phyloP scores from a whole-genome alignment of 371 early-diverging fungal genomes.

The Haplosporangium sp. region DNA sequence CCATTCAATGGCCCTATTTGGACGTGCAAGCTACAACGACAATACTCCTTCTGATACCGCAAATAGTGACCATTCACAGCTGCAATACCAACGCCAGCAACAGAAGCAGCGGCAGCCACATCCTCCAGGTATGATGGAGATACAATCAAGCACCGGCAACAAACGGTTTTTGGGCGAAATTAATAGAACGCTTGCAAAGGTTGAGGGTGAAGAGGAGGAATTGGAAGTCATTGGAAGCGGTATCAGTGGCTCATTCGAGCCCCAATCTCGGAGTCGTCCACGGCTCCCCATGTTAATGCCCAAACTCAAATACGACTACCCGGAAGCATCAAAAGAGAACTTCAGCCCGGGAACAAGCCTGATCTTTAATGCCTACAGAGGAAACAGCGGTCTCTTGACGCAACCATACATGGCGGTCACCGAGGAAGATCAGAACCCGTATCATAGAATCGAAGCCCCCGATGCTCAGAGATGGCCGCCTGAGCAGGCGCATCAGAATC shows the following conservation, averaged over 20 bases:
- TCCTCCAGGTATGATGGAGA: conserved; percentile 16
- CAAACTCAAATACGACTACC: conserved; percentile 33
- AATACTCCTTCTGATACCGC: background rate
- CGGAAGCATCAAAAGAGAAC: conserved; percentile 27
- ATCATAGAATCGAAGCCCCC: background rate
- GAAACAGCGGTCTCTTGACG: conserved; percentile 16
- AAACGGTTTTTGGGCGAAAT: background rate
- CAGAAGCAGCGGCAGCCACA: conserved; percentile 7
- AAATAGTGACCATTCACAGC: background rate
- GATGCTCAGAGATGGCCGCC: conserved; percentile 9
- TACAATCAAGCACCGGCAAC: background rate
- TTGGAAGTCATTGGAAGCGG: conserved; percentile 42
- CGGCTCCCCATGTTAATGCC: conserved; percentile 29
- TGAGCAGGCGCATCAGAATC: conserved; percentile 16
- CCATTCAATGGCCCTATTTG: conserved; percentile 1
- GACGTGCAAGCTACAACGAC: conserved; percentile 10
- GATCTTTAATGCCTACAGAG: conserved; percentile 39
- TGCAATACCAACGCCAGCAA: background rate
- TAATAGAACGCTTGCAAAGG: conserved; percentile 5
- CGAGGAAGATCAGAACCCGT: conserved; percentile 7
- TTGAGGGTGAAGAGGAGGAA: conserved; percentile 38
- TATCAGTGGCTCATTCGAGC: conserved; percentile 20
- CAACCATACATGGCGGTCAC: conserved; percentile 15
- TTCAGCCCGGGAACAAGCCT: conserved; percentile 52
- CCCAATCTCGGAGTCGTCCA: background rate